These are phyloP conservation scores for Erysimum cheiranthoides DNA, from an alignment of 345 rosid genomes.

Conservation along the genomic window DNA sequence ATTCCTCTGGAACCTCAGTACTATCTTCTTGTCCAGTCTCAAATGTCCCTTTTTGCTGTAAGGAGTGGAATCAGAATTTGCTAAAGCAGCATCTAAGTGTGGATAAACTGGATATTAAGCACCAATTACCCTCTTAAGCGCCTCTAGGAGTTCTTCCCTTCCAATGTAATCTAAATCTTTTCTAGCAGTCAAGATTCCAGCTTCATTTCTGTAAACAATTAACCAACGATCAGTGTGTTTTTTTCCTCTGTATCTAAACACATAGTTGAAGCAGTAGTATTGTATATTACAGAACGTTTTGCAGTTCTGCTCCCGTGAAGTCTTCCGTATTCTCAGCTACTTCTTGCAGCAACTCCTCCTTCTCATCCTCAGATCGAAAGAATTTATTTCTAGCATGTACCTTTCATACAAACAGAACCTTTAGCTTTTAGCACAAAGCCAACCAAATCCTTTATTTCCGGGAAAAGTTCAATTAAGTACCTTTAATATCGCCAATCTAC, in stretches of 20 bases:
- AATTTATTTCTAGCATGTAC: constrained; percentile 96
- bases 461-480: constrained; percentile 45
- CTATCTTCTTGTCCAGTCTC: constrained; percentile 97
- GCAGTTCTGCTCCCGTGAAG: constrained; percentile 98
- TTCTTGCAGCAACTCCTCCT: constrained; percentile 73
- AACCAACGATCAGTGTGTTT: constrained; percentile 43
- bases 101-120: constrained; percentile 8
- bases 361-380: constrained; percentile 85
- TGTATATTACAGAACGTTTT: constrained; percentile 74
- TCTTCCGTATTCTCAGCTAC: constrained; percentile 82
- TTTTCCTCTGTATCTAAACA: neutral
- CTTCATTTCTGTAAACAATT: constrained; percentile 75
- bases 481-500: constrained; percentile 91
- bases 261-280: constrained; percentile 18
- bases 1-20: constrained; percentile 79
- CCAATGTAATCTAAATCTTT: constrained; percentile 91
- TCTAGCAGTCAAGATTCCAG: constrained; percentile 97
- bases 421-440: constrained; percentile 29
- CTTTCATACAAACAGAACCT: constrained; percentile 47
- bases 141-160: constrained; percentile 88
- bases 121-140: constrained; percentile 77
- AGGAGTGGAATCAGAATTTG: constrained; percentile 27
- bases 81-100: constrained; percentile 5
- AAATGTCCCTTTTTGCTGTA: constrained; percentile 94
- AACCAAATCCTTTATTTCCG: constrained; percentile 3